phyloP scores from a whole-genome alignment of 495 filamentous ascomycete species.

The Lophiotrema nucula region DNA sequence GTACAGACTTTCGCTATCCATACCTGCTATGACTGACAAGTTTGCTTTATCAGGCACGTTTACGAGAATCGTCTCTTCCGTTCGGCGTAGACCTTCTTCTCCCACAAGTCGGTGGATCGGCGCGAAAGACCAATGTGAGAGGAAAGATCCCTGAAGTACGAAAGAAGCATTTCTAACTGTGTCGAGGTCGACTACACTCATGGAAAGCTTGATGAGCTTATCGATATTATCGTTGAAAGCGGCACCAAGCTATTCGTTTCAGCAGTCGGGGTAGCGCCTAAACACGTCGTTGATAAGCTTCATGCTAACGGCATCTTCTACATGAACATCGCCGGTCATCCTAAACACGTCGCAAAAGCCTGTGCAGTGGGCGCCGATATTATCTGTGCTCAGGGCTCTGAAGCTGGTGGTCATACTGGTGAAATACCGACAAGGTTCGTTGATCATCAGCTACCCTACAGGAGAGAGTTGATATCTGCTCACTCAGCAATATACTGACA shows the following conservation, averaged over 20 bases:
- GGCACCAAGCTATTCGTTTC: slow-evolving; percentile 36
- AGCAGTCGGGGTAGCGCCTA: slow-evolving; percentile 32
- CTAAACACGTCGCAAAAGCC: no score
- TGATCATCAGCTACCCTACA: no score
- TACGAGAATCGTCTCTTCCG: no score
- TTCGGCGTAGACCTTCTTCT: slow-evolving; percentile 35
- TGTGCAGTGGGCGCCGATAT: no score
- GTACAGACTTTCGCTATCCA: no score
- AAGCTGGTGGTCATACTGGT: no score
- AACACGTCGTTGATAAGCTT: slow-evolving; percentile 30
- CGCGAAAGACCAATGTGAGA: slow-evolving; percentile 33
- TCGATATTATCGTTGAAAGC: slow-evolving; percentile 34
- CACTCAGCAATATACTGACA: no score
- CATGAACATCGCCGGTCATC: not conserved
- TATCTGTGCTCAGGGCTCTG: no score
- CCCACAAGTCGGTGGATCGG: slow-evolving; percentile 30
- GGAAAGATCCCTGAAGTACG: not conserved
- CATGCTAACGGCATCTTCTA: slow-evolving; percentile 23
- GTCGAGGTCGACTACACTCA: slow-evolving; percentile 30
- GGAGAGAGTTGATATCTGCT: no score
- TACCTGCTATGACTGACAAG: no score
- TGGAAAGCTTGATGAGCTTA: slow-evolving; percentile 26
- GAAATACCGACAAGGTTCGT: no score
- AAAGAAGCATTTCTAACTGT: not conserved
- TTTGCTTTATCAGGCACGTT: no score